Percentiles rank a stretch among this genome's conserved stretches.
Evolutionary conservation across 2,329 filamentous ascomycete species (phyloP).

Genomic region (Clarireedia monteithiana): DNA sequence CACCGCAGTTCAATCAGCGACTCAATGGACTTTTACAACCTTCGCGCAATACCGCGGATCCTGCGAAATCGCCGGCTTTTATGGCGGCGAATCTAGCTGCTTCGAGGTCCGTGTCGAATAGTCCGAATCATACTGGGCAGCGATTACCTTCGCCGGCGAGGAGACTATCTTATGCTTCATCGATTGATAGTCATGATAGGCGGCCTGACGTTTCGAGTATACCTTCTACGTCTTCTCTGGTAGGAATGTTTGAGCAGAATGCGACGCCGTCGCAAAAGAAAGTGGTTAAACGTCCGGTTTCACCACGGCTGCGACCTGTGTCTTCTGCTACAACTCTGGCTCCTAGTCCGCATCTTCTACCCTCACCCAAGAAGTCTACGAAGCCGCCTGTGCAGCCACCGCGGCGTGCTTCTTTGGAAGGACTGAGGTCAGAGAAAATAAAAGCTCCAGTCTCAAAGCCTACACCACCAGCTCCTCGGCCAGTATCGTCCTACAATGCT

Average conservation of each 20-base stretch:
- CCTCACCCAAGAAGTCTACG: conserved; percentile 2
- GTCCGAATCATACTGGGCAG: conserved; percentile 33
- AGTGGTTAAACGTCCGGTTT: background rate
- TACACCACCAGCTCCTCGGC: background rate
- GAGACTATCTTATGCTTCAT: conserved; percentile 2
- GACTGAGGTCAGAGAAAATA: too few relatives aligned
- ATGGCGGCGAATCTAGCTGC: conserved; percentile 56
- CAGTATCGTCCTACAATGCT: too few relatives aligned
- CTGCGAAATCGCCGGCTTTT: conserved; percentile 46
- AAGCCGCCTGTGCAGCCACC: background rate
- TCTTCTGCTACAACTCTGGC: background rate
- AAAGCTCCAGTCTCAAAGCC: background rate
- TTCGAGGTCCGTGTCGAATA: conserved; percentile 50
- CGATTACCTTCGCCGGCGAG: conserved; percentile 8
- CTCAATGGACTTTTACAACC: background rate
- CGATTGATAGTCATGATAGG: background rate
- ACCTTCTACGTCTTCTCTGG: conserved; percentile 54
- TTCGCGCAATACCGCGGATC: conserved; percentile 7
- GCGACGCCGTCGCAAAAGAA: conserved; percentile 7
- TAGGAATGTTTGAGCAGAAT: conserved; percentile 60
- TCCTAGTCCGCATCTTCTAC: background rate
- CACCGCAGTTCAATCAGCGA: background rate
- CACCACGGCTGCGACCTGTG: background rate
- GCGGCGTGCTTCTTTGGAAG: too few relatives aligned
- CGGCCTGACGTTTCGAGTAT: conserved; percentile 35